Evolutionary conservation across 768 basidiomycete species (phyloP), one percentile per base, ranked within the genome.

Genomic region (Pisolithus albus): DNA sequence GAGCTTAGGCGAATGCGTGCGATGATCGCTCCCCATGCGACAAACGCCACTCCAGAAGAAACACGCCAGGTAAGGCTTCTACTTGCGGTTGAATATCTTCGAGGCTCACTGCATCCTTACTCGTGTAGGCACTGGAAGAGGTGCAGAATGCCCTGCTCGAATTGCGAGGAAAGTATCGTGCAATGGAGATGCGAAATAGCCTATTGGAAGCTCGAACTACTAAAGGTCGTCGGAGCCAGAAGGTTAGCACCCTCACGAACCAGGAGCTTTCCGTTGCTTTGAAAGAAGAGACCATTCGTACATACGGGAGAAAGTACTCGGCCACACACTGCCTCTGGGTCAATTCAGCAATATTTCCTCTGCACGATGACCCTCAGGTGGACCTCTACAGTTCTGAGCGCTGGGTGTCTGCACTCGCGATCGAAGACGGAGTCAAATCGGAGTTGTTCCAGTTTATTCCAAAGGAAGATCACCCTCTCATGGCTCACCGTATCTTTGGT

Each of bases 81-180:
- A 30, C 28, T 30, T 7, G 9, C 9, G 1, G 28, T 30, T 30
- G 28, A 30, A 30, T 30, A 30, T 30, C 28, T 30, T 30, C 28
- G 6, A 9, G 26, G 49, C 71, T 2, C 56, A 56, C 4, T 65
- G 64, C 50, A 67, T 58, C 39, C 67, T 30, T 30, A 30, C 28
- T 30, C 28, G 8, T 30, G 28, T 30, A 30, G 28, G 28, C 28
- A 30, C 28, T 30, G 28, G 28, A 30, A 30, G 28, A 30, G 28
- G 28, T 30, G 28, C 28, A 30, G 28, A 30, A 30, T 30, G 28
- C 28, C 28, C 28, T 30, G 28, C 28, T 30, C 8, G 28, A 30
- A 30, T 9, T 30, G 28, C 8, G 28, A 30, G 28, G 28, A 30
- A 30, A 30, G 28, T 30, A 30, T 30, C 9, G 6, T 30, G 28